Conservation (phyloP, 208 protist genomes). For the Angomonas deanei region DNA sequence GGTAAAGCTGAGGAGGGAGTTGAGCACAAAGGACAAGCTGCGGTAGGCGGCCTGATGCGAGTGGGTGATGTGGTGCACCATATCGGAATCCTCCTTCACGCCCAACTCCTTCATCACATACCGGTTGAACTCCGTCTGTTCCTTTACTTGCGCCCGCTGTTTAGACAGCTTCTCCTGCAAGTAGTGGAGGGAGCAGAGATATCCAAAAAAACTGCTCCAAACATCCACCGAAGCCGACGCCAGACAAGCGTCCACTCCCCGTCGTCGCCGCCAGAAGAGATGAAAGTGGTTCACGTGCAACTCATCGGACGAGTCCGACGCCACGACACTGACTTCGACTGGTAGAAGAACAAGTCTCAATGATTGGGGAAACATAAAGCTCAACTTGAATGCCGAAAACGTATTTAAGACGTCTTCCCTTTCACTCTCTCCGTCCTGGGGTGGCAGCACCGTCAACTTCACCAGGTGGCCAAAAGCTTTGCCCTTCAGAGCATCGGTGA, state of each 20-base stretch:
- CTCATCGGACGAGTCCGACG: conserved; percentile 13
- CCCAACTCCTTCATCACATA: conserved; percentile 34
- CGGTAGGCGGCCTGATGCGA: conserved; percentile 74
- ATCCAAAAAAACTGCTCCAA: conserved; percentile 82
- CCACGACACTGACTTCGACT: conserved; percentile 33
- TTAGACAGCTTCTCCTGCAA: conserved; percentile 54
- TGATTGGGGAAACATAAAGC: conserved; percentile 50
- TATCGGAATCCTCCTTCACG: conserved; percentile 11
- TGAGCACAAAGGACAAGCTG: conserved; percentile 70
- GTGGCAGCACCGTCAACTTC: conserved; percentile 4
- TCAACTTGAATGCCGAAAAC: conserved; percentile 69
- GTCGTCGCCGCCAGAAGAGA: conserved; percentile 73
- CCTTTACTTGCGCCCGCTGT: conserved; percentile 58
- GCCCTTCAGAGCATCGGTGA: conserved; percentile 7
- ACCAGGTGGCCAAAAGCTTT: background rate
- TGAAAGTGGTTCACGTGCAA: conserved; percentile 37
- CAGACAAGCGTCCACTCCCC: background rate
- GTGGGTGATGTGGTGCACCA: conserved; percentile 23
- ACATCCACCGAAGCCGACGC: conserved; percentile 41
- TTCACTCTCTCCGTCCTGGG: background rate
- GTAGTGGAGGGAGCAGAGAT: conserved; percentile 77
- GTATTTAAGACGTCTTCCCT: conserved; percentile 39
- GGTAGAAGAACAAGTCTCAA: conserved; percentile 60
- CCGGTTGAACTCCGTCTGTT: conserved; percentile 35
- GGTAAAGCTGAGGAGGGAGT: conserved; percentile 66